Conservation (phyloP, 495 filamentous ascomycete species). For the Trypethelium eluteriae region DNA sequence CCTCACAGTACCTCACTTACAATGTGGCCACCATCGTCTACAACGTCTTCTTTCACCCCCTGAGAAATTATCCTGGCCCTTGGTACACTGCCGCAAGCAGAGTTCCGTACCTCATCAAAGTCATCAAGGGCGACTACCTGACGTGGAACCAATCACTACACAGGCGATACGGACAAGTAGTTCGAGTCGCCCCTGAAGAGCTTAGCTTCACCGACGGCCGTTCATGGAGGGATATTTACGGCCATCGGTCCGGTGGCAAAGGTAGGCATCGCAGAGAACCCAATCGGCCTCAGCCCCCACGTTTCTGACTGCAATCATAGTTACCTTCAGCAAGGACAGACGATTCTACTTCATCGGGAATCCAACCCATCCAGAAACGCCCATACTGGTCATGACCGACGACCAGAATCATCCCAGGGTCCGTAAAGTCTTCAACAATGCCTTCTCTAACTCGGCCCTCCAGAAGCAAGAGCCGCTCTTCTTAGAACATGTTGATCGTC, state of each 20-base stretch:
- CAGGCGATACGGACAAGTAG: conserved; percentile 24
- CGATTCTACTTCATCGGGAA: background rate
- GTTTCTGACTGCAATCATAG: background rate
- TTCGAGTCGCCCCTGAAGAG: conserved; percentile 24
- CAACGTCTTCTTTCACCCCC: conserved; percentile 27
- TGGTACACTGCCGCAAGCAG: conserved; percentile 22
- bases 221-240: conserved; percentile 27
- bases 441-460: conserved; percentile 27
- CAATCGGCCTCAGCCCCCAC: no score
- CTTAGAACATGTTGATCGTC: conserved; percentile 21
- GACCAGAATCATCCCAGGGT: conserved; percentile 23
- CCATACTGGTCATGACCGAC: conserved; percentile 7
- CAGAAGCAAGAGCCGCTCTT: conserved; percentile 27
- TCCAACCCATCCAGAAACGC: background rate
- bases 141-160: conserved; percentile 19
- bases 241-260: conserved; percentile 21
- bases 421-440: conserved; percentile 24
- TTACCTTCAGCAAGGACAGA: background rate
- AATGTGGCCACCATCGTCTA: conserved; percentile 19
- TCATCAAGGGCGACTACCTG: background rate
- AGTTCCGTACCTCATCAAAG: background rate
- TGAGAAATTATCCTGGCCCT: conserved; percentile 29
- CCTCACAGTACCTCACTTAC: background rate
- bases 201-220: conserved; percentile 22
- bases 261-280: background rate